Evolutionary conservation across 2,329 filamentous ascomycete genomes (phyloP).

Genomic region (Hypoxylon sp.): DNA sequence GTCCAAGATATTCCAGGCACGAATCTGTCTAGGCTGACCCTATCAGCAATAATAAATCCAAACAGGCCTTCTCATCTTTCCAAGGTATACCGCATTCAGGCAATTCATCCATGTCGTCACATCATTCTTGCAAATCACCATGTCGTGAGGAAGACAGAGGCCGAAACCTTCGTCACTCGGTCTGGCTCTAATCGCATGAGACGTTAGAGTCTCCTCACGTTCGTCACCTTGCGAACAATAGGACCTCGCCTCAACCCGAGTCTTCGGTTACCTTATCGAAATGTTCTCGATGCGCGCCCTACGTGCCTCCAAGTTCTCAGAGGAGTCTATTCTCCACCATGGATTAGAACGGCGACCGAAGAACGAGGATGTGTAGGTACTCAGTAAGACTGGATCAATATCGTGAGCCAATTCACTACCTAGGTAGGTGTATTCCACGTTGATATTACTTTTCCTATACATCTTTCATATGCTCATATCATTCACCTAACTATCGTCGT

Average conservation of each 20-base stretch:
- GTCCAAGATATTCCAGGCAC: slow-evolving; percentile 2
- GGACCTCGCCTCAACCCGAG: slow-evolving; percentile 2
- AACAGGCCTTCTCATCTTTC: not conserved
- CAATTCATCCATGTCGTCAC: slow-evolving; percentile 11
- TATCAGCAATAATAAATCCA: not conserved
- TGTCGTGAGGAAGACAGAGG: slow-evolving; percentile 13
- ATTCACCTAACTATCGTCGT: not conserved
- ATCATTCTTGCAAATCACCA: slow-evolving; percentile 5
- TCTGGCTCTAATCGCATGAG: not conserved
- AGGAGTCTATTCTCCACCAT: slow-evolving; percentile 43
- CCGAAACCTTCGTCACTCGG: not conserved
- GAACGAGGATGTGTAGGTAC: too few relatives aligned
- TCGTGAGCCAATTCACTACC: too few relatives aligned
- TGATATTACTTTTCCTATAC: too few relatives aligned
- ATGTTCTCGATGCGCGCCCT: slow-evolving; percentile 29
- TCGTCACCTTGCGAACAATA: not conserved
- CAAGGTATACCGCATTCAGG: not conserved
- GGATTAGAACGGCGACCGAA: slow-evolving; percentile 42
- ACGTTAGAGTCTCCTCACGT: not conserved
- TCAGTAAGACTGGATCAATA: too few relatives aligned
- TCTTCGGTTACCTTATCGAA: slow-evolving; percentile 34
- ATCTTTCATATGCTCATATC: not conserved
- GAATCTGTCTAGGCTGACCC: not conserved
- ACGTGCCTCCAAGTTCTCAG: slow-evolving; percentile 39
- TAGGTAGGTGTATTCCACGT: too few relatives aligned